phyloP scores from a whole-genome alignment of 2,329 filamentous ascomycete species.

The Colletotrichum simmondsii region DNA sequence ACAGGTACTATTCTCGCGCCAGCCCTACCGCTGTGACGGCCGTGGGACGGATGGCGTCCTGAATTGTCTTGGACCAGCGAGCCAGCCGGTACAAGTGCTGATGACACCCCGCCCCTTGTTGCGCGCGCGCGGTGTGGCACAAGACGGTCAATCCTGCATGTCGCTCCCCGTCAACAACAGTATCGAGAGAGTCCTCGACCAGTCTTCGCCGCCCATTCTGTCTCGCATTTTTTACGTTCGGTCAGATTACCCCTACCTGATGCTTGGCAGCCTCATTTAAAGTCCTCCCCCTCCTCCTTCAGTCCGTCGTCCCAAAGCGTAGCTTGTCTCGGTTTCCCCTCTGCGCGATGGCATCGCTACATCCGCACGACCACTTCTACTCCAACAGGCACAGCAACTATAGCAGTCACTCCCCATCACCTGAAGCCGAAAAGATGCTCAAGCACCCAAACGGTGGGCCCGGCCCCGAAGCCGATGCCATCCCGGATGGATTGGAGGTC shows the following conservation, averaged over 20 bases:
- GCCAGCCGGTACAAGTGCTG: constrained; percentile 6
- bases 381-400: neutral
- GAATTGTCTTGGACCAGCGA: neutral
- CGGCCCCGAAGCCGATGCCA: constrained; percentile 20
- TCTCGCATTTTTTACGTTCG: neutral
- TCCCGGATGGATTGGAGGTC: constrained; percentile 26
- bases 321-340: neutral
- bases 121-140: constrained; percentile 4
- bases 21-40: constrained; percentile 15
- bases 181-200: neutral
- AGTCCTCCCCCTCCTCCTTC: neutral
- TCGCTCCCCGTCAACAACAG: neutral
- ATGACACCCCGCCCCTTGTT: constrained; percentile 1
- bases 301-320: neutral
- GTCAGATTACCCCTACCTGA: neutral
- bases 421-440: constrained; percentile 31
- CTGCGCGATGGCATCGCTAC: constrained; percentile 12
- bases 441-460: constrained; percentile 10
- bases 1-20: neutral
- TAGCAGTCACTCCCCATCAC: constrained; percentile 13
- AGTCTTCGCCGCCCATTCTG: neutral
- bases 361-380: constrained; percentile 21
- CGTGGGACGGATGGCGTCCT: neutral
- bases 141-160: neutral
- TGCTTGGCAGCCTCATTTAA: constrained; percentile 1